Conservation (phyloP, 495 filamentous ascomycete genomes). For the Cudoniella acicularis region DNA sequence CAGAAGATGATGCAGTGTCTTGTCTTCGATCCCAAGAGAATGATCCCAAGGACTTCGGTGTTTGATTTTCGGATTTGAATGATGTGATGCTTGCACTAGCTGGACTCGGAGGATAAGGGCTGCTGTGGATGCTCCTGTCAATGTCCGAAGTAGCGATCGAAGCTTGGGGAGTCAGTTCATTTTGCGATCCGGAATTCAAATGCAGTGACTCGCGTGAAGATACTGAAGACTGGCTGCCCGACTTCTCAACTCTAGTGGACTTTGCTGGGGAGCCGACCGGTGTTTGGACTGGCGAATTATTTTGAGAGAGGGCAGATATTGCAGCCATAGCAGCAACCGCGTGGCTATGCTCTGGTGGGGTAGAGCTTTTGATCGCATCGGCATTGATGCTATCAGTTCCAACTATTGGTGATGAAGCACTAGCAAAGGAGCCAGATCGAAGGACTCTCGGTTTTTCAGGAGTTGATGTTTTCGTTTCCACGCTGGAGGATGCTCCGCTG, state of each 20-base stretch:
- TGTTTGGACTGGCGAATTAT: conserved; percentile 50
- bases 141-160: conserved; percentile 13
- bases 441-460: conserved; percentile 50
- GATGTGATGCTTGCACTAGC: conserved; percentile 30
- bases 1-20: conserved; percentile 18
- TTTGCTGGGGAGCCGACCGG: conserved; percentile 48
- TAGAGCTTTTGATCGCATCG: conserved; percentile 47
- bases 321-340: conserved; percentile 62
- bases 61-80: conserved; percentile 19
- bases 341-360: conserved; percentile 47
- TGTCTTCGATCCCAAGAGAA: conserved; percentile 12
- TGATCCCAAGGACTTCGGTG: conserved; percentile 12
- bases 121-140: conserved; percentile 5
- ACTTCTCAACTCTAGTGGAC: conserved; percentile 26
- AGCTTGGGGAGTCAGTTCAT: conserved; percentile 17
- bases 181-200: conserved; percentile 12
- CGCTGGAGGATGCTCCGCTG: conserved; percentile 35
- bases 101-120: conserved; percentile 28
- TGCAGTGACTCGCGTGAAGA: conserved; percentile 25
- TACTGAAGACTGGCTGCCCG: conserved; percentile 37
- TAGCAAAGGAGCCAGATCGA: conserved; percentile 61
- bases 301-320: conserved; percentile 59
- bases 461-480: conserved; percentile 31
- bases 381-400: conserved; percentile 58
- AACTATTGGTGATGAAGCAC: conserved; percentile 59